Evolutionary conservation across 2,329 filamentous ascomycete species (phyloP).

Genomic region (Aspergillus neotritici): DNA sequence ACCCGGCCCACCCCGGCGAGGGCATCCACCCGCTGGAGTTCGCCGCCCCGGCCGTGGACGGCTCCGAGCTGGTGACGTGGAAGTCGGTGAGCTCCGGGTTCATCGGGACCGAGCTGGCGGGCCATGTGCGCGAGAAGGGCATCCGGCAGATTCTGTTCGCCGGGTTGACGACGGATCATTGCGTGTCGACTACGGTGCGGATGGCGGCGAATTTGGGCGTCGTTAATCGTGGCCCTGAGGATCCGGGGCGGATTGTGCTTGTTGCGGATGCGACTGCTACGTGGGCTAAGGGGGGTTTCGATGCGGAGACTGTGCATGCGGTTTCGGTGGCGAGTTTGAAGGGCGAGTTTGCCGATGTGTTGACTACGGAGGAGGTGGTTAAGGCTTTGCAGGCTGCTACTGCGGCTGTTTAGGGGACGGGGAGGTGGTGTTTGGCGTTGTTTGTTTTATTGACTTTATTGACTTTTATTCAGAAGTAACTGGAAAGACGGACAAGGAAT

Average conservation of each 20-base stretch:
- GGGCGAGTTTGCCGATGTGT: constrained; percentile 43
- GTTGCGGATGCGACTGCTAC: constrained; percentile 46
- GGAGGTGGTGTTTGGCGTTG: no score
- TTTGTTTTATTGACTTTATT: no score
- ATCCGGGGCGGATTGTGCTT: constrained; percentile 34
- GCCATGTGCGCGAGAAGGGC: constrained; percentile 26
- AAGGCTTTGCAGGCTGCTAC: constrained; percentile 13
- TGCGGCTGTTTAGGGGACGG: no score
- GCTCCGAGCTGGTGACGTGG: constrained; percentile 36
- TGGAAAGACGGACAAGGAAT: neutral
- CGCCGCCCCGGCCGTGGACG: constrained; percentile 23
- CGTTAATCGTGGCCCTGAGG: constrained; percentile 26
- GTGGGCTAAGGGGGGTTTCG: constrained; percentile 39
- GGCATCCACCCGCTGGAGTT: constrained; percentile 28
- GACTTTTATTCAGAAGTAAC: no score
- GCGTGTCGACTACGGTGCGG: constrained; percentile 45
- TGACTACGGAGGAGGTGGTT: constrained; percentile 34
- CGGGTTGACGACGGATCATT: constrained; percentile 47
- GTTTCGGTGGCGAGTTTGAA: constrained; percentile 43
- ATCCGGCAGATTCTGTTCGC: constrained; percentile 38
- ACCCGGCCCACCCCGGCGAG: constrained; percentile 27
- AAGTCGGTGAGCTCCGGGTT: constrained; percentile 47
- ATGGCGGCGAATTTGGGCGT: constrained; percentile 46
- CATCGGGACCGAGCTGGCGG: constrained; percentile 42
- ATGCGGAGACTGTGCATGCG: constrained; percentile 44